Evolutionary conservation across 2,329 filamentous ascomycete species (phyloP), one percentile per base, ranked within the genome.

Genomic region (Atkinsonella hypoxylon): DNA sequence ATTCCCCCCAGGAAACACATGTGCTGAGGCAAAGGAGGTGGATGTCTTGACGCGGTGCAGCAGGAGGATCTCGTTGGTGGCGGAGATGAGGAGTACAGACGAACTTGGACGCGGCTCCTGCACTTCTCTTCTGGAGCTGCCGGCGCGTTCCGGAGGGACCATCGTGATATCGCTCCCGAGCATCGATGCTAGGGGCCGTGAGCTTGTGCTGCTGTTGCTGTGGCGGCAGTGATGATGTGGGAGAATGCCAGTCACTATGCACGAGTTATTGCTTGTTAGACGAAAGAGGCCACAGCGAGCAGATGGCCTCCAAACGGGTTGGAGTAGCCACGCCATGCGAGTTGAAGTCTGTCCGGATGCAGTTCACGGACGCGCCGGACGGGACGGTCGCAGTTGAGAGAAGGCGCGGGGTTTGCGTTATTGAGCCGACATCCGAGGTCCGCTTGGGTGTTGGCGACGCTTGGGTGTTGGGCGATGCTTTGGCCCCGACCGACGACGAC

Each of bases 1-100:
- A 59, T 89, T 89, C 6, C 93, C 93, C 34, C 93, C 93, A 0
- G 93, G 91, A 58, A 98, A 98, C 54, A 98, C 93, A 62, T 97
- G 89, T 0, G 91, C 93, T 0, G 88, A 91, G 4, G 91, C 80
- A 62, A 96, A 97, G 2, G 89, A 85, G 1, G 79, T 81, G 0
- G 88, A 93, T 1, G 85, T 89, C 56, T 83, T 77, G 2, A 95
- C 88, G 55, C 93, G 83, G 65, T 89, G 89, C 9, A 97, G 80
- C 17, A 97, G 80, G 1, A 98, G 77, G 45, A 97, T 81, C 64
- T 95, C 82, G 65, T 97, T 96, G 47, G 77, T 75, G 0, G 89
- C 85, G 0, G 93, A 96, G 45, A 98, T 73, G 13, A 97, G 76
- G 34, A 97, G 72, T 45, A 97, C 82, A 57, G 88, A 94, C 12